Evolutionary conservation across 805 yeast species (phyloP).

Genomic region (Candida multigemmis): DNA sequence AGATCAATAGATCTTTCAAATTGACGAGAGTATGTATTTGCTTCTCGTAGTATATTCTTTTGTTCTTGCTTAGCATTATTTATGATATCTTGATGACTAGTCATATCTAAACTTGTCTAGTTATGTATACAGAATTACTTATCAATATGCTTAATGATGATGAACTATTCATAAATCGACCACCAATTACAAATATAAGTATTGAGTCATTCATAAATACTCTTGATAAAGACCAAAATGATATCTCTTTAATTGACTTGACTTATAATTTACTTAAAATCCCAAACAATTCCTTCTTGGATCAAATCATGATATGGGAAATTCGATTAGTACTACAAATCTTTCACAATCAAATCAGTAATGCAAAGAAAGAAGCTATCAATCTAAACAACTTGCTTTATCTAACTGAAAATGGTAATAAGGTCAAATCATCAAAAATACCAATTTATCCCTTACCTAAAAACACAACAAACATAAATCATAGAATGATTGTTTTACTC

Average conservation of each 20-base stretch:
- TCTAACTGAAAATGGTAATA: conserved; percentile 16
- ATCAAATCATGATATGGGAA: conserved; percentile 22
- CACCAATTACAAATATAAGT: neutral
- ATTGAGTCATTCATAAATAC: neutral
- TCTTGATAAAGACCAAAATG: neutral
- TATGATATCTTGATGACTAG: conserved; percentile 17
- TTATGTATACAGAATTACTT: too few species aligned
- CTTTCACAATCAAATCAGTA: conserved; percentile 17
- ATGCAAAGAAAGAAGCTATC: conserved; percentile 29
- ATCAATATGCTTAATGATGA: neutral
- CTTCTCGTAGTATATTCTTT: conserved; percentile 12
- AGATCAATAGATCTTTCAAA: conserved; percentile 13
- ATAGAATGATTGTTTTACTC: conserved; percentile 20
- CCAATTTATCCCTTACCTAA: conserved; percentile 28
- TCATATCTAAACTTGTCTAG: conserved; percentile 3
- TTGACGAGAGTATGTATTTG: conserved; percentile 17
- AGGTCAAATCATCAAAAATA: conserved; percentile 3
- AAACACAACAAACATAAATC: conserved; percentile 21
- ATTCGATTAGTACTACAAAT: conserved; percentile 20
- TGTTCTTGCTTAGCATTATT: conserved; percentile 26
- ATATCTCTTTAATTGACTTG: conserved; percentile 1
- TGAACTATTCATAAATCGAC: neutral
- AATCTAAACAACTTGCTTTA: conserved; percentile 26
- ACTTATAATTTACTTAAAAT: conserved; percentile 5
- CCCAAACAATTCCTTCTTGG: conserved; percentile 3